Evolutionary conservation across 495 filamentous ascomycete genomes (phyloP), one percentile per base, ranked within the genome.

Genomic region (Tetracladium marchalianum): DNA sequence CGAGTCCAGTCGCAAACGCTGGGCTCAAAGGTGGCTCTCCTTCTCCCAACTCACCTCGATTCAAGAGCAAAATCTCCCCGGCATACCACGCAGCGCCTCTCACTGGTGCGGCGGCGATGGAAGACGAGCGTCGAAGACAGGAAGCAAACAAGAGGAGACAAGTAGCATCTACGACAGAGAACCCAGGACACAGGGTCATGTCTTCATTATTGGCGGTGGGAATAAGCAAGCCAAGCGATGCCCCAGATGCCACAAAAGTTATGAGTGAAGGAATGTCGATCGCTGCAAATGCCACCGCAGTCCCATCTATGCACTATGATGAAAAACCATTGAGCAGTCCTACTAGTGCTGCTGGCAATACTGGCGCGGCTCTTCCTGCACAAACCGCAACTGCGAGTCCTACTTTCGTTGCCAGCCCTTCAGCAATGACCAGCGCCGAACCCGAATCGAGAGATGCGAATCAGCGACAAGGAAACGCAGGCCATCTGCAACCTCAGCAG

Each of bases 21-120:
- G 52, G 58, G 15, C 63, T 70, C 16, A 49, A 66, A 7, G 42
- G 36, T 27, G 43, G 35, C 7, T 74, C 73, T 15, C 72, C 72
- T 9, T 62, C 59, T 15, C 64, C 74, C 31, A 75, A 79, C 53
- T 65, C 72, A 32, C 73, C 74, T 24, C 65, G 68, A 18, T 64
- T 74, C 44, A 62, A 60, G 46, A 59, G 52, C 3, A 50, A 62
- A 35, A 65, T 69, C 11, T 68, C 78, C 12, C 66, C 76, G 36
- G 62, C 65, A 49, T 67, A 67, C 44, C 67, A 68, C 16, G 50
- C 69, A 12, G 60, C 65, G 8, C 58, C 62, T 24, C 61, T 78
- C 31, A 79, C 75, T 10, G 76, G 68, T 32, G 73, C 72, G n/a
- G 71, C 69, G 38, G 75, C 70, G 22, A 51, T 78, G 44, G 73